Percentiles rank a stretch among this genome's conserved stretches.
Evolutionary conservation across 2,329 filamentous ascomycete species (phyloP).

Genomic region (Claviceps maximensis): DNA sequence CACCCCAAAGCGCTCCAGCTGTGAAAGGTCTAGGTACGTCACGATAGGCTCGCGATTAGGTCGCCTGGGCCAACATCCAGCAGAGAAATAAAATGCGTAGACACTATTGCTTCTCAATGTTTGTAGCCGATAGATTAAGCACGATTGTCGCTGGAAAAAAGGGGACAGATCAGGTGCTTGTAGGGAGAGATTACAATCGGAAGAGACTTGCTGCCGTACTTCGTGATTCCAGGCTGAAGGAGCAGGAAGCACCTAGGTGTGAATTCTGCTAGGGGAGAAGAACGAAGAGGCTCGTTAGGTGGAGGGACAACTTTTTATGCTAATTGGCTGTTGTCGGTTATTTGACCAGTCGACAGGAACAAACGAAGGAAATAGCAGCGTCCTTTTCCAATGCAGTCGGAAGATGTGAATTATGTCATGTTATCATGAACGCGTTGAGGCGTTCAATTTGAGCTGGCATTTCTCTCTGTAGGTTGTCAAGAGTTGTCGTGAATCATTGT

Average conservation of each 20-base stretch:
- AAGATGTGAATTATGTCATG: not conserved
- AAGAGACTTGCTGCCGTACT: not conserved
- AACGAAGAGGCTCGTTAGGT: not conserved
- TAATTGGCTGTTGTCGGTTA: not conserved
- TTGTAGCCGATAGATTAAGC: not conserved
- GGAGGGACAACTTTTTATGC: too few relatives aligned
- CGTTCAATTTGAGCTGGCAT: slow-evolving; percentile 22
- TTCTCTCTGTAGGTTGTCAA: slow-evolving; percentile 29
- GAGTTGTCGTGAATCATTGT: slow-evolving; percentile 28
- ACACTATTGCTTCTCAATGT: not conserved
- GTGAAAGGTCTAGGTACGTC: slow-evolving; percentile 8
- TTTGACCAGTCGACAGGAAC: not conserved
- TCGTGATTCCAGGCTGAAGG: not conserved
- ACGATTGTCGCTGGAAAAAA: not conserved
- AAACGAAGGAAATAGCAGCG: not conserved
- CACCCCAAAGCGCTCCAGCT: not conserved
- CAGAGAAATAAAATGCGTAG: not conserved
- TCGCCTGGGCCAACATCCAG: not conserved
- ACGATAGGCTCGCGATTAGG: slow-evolving; percentile 7
- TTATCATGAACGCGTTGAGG: not conserved
- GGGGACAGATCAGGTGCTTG: not conserved
- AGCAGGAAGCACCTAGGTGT: too few relatives aligned
- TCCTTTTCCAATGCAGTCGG: not conserved
- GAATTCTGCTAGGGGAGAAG: not conserved
- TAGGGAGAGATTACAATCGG: not conserved